Conservation (phyloP, 2,329 filamentous ascomycete genomes). For the Xylaria sp. region DNA sequence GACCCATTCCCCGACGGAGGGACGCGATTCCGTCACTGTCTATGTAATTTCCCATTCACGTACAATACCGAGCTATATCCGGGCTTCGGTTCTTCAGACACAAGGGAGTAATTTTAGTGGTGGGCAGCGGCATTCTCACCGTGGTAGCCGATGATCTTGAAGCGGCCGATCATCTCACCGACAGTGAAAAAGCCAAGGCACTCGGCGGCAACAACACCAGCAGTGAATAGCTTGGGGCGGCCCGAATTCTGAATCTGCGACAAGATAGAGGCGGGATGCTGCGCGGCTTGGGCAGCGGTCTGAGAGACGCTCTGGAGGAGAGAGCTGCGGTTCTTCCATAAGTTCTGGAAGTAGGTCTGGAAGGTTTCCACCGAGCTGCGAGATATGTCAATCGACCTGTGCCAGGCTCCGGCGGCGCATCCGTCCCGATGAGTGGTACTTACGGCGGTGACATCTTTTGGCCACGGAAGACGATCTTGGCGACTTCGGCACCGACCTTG, state of each 20-base stretch:
- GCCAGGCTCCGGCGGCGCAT: background rate
- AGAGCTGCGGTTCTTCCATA: slow-evolving; percentile 72
- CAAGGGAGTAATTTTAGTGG: slow-evolving; percentile 52
- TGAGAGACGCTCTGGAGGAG: slow-evolving; percentile 56
- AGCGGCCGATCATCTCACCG: slow-evolving; percentile 93
- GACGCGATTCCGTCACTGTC: slow-evolving; percentile 21
- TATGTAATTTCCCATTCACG: slow-evolving; percentile 30
- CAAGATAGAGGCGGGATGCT: slow-evolving; percentile 45
- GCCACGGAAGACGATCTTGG: slow-evolving; percentile 83
- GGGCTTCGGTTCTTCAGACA: slow-evolving; percentile 21
- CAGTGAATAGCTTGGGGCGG: slow-evolving; percentile 71
- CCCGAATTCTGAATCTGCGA: slow-evolving; percentile 70
- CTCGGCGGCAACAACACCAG: slow-evolving; percentile 82
- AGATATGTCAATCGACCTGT: slow-evolving; percentile 22
- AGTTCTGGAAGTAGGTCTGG: slow-evolving; percentile 82
- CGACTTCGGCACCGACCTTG: slow-evolving; percentile 84
- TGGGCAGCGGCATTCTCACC: slow-evolving; percentile 67
- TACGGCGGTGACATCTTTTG: slow-evolving; percentile 97
- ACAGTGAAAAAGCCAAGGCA: slow-evolving; percentile 96
- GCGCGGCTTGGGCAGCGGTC: slow-evolving; percentile 55
- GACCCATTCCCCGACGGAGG: slow-evolving; percentile 15
- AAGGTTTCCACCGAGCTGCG: slow-evolving; percentile 77
- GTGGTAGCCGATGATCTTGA: slow-evolving; percentile 94
- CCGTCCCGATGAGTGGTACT: slow-evolving; percentile 50
- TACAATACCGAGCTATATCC: slow-evolving; percentile 30